Conservation (phyloP, 495 filamentous ascomycete genomes). For the Talaromyces thailandensis region DNA sequence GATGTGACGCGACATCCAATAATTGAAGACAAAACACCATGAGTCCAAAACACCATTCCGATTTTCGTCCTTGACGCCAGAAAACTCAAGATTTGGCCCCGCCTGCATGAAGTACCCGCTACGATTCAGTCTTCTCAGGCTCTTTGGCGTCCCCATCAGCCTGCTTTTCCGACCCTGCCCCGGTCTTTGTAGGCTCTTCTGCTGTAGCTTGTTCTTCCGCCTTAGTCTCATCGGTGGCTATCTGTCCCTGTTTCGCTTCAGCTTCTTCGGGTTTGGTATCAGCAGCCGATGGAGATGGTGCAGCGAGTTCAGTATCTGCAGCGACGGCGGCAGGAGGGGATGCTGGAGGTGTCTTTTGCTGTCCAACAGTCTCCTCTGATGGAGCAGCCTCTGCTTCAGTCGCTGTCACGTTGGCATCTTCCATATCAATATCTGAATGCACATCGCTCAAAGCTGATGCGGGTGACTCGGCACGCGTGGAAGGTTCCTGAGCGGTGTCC, state of each 20-base stretch:
- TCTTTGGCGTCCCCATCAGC: constrained; percentile 7
- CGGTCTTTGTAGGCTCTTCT: constrained; percentile 14
- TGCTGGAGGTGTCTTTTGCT: constrained; percentile 24
- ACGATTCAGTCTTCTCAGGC: constrained; percentile 25
- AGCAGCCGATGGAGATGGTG: constrained; percentile 16
- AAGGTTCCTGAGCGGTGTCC: constrained; percentile 43
- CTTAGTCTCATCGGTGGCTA: constrained; percentile 6
- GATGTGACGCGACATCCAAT: neutral
- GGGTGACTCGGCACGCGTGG: constrained; percentile 18
- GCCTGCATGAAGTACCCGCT: constrained; percentile 11
- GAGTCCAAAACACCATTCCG: constrained; percentile 33
- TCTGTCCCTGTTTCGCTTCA: neutral
- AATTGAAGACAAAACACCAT: constrained; percentile 10
- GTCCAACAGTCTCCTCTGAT: constrained; percentile 10
- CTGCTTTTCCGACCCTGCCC: constrained; percentile 12
- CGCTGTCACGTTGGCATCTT: constrained; percentile 37
- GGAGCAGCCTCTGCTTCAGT: constrained; percentile 18
- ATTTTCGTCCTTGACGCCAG: constrained; percentile 35
- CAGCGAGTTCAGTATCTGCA: constrained; percentile 12
- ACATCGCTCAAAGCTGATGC: constrained; percentile 11
- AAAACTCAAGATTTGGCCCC: constrained; percentile 15
- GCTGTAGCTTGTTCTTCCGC: constrained; percentile 11
- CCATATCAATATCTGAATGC: constrained; percentile 51
- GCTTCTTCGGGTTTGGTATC: constrained; percentile 12
- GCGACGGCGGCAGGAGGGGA: constrained; percentile 16